A percentile compares a stretch with the other conserved stretches of the same genome.
Conservation (phyloP, 768 basidiomycete species). For the Suillus discolor region DNA sequence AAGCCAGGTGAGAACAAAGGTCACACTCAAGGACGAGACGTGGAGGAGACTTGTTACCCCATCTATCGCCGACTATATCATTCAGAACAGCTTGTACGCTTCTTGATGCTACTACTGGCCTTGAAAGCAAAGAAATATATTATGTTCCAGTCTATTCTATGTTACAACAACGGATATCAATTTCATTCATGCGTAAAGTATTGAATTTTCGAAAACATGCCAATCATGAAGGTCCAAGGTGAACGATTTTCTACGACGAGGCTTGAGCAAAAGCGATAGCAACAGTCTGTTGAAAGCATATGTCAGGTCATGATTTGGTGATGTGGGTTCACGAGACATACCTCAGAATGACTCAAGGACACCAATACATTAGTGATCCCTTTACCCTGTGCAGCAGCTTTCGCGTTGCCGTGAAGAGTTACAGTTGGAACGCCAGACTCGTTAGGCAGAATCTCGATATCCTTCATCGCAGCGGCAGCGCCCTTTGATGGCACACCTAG, state of each 20-base stretch:
- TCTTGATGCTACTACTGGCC: neutral
- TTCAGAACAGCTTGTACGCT: slow-evolving; percentile 47
- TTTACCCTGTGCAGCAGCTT: slow-evolving; percentile 68
- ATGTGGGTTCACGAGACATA: slow-evolving; percentile 39
- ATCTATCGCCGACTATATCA: slow-evolving; percentile 54
- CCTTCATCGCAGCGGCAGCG: slow-evolving; percentile 92
- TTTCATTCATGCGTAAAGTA: slow-evolving; percentile 6
- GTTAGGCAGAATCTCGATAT: slow-evolving; percentile 92
- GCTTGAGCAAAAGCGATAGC: slow-evolving; percentile 91
- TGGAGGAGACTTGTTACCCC: slow-evolving; percentile 54
- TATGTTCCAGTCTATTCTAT: slow-evolving; percentile 12
- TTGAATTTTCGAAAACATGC: slow-evolving; percentile 1
- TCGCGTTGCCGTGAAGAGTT: slow-evolving; percentile 76
- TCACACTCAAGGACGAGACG: slow-evolving; percentile 21
- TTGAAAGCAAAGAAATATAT: slow-evolving; percentile 14
- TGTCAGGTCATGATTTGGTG: slow-evolving; percentile 17
- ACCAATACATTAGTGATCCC: slow-evolving; percentile 76
- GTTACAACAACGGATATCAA: slow-evolving; percentile 5
- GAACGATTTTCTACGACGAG: slow-evolving; percentile 25
- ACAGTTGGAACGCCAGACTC: slow-evolving; percentile 80
- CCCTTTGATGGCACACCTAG: slow-evolving; percentile 89
- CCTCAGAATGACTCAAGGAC: slow-evolving; percentile 93
- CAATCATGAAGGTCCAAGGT: neutral
- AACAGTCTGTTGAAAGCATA: slow-evolving; percentile 54
- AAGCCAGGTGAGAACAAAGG: slow-evolving; percentile 54